Base-by-base conservation (phyloP, 176 grass and related monocot species). In the Oryza nivara region DNA sequence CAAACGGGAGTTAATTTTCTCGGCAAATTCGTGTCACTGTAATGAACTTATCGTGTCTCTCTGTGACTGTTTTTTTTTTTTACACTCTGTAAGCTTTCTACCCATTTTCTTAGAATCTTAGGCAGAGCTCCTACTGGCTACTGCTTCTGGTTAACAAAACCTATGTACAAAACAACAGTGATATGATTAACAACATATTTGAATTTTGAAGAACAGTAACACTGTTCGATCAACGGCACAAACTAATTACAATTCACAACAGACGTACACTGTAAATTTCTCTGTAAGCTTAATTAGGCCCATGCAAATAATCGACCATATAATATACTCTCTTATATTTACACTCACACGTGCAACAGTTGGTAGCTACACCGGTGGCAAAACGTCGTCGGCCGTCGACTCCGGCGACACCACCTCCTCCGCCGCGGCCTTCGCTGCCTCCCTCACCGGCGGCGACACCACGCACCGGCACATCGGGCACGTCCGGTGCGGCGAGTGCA, bases 401-500 rank as follows among this genome's bases (percentile, higher is more conserved):
- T 48, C 69, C 20, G 63, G 14, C 41, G 28, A 44, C 75, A 19
- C 60, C 38, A 67, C 46, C 38, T 60, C 61, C 2, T 49, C 6
- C 13, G 26, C 28, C 4, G 43, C 76, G 9, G 45, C 68, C 25
- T 76, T 72, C 17, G 45, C 12, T 2, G 52, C 19, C 11, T 2
- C 47, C 9, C 3, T 78, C 61, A 10, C 5, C 25, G 11, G 25
- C 36, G 88, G 85, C 72, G 44, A 44, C 56, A 88, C 19, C 20
- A 70, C 79, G 46, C 78, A 72, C 40, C 90, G 78, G 74, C 90
- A 92, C 73, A 88, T 58, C 72, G 94, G 94, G 67, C 94, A 97
- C 8, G 94, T 97, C 25, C 85, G 84, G 28, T 90, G 89, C 8
- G 82, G 84, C 8, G 82, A 86, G 3, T 48, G 76, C 7, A 97